These are phyloP conservation scores for Cryptococcus sp. DNA, from an alignment of 1,284 basidiomycete genomes.

Conservation along the genomic window DNA sequence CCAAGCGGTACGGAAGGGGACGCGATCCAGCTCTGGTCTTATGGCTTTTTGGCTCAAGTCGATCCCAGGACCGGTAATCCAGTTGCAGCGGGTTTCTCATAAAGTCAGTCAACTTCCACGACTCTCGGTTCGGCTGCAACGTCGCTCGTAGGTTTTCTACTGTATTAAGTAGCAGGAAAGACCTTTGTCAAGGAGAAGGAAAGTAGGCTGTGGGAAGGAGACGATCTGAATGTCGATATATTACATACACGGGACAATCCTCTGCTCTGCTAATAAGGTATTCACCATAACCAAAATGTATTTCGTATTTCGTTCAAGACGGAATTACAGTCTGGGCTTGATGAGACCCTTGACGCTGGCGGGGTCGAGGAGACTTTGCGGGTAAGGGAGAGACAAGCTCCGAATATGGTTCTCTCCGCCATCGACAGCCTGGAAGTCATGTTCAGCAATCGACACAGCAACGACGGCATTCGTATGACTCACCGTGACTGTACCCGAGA, in stretches of 20 bases:
- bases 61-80: slow-evolving; percentile 40
- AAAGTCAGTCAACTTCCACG: too few relatives aligned
- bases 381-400: slow-evolving; percentile 42
- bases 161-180: neutral
- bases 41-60: slow-evolving; percentile 48
- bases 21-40: slow-evolving; percentile 53
- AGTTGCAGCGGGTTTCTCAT: slow-evolving; percentile 30
- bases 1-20: slow-evolving; percentile 52
- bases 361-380: slow-evolving; percentile 46
- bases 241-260: neutral
- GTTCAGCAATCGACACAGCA: neutral
- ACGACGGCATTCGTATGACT: slow-evolving; percentile 10
- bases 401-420: slow-evolving; percentile 49
- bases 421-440: slow-evolving; percentile 41
- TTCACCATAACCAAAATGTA: neutral
- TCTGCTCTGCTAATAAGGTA: neutral
- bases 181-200: neutral
- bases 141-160: too few relatives aligned
- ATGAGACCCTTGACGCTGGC: slow-evolving; percentile 34
- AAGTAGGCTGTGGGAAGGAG: neutral
- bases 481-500: slow-evolving; percentile 66
- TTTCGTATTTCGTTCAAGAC: too few relatives aligned
- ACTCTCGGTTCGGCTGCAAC: too few relatives aligned
- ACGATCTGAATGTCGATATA: neutral
- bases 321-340: slow-evolving; percentile 10